Percentiles rank a stretch among this genome's conserved stretches.
phyloP scores from a whole-genome alignment of 2,329 filamentous ascomycete species.

The Coniochaeta sp. region DNA sequence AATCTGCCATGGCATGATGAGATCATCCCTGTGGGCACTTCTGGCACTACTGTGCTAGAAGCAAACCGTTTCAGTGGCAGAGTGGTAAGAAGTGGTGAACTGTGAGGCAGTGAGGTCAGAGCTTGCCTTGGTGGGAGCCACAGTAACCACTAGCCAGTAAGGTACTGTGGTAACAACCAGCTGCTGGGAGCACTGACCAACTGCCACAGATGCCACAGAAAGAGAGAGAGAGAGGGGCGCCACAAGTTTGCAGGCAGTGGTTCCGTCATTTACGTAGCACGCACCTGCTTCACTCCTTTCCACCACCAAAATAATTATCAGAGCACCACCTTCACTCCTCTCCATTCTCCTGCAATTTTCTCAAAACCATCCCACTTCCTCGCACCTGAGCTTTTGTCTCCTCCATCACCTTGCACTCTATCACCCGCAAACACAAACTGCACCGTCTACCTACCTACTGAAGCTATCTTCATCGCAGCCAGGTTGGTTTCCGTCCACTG shows the following conservation, averaged over 20 bases:
- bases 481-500: background rate
- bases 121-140: background rate
- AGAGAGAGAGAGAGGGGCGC: background rate
- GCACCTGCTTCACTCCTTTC: background rate
- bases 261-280: constrained; percentile 1
- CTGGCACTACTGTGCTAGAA: too few species aligned
- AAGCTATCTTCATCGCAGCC: background rate
- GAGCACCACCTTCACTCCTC: background rate
- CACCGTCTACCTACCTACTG: background rate
- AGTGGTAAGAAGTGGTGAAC: too few species aligned
- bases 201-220: too few species aligned
- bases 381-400: background rate
- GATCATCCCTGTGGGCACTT: constrained; percentile 14
- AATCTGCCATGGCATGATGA: constrained; percentile 19
- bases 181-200: background rate
- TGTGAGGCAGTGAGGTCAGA: background rate
- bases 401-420: background rate
- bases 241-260: constrained; percentile 2
- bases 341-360: background rate
- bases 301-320: constrained; percentile 2
- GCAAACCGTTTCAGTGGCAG: background rate
- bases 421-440: background rate
- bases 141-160: background rate
- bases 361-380: background rate
- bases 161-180: background rate